Conservation (phyloP, 148 eudicot genomes). For the Vaccinium darrowii region DNA sequence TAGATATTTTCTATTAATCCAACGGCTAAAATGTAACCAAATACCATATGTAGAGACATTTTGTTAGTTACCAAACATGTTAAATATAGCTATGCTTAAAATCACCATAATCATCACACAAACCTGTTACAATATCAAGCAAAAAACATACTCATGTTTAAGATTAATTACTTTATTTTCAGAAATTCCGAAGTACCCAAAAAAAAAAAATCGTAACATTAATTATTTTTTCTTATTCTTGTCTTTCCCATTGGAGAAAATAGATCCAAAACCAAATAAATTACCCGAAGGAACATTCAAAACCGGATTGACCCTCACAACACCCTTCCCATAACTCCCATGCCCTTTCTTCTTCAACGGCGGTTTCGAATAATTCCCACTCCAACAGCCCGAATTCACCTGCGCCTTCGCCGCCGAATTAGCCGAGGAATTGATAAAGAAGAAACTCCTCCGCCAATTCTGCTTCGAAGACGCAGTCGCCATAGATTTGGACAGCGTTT, state of each 20-base stretch:
- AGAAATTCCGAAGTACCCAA: too few relatives aligned
- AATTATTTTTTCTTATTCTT: conserved; percentile 43
- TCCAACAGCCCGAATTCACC: neutral
- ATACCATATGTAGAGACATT: too few relatives aligned
- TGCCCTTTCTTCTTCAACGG: conserved; percentile 70
- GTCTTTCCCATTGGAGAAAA: conserved; percentile 59
- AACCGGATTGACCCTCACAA: conserved; percentile 48
- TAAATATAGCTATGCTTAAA: neutral
- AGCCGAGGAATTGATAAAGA: neutral
- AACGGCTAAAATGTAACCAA: too few relatives aligned
- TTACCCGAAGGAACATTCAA: conserved; percentile 60
- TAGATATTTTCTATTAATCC: too few relatives aligned
- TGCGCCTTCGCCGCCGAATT: neutral
- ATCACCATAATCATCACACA: neutral
- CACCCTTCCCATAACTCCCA: conserved; percentile 30
- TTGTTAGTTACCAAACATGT: neutral
- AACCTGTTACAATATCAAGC: neutral
- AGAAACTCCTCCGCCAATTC: conserved; percentile 17
- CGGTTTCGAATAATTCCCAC: conserved; percentile 47
- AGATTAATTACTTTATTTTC: too few relatives aligned
- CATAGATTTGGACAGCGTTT: neutral
- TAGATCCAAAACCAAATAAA: conserved; percentile 66
- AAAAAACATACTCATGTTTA: too few relatives aligned
- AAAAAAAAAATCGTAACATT: too few relatives aligned
- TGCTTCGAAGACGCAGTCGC: neutral